phyloP scores from a whole-genome alignment of 2,329 filamentous ascomycete genomes.

The Apiospora pterosperma region DNA sequence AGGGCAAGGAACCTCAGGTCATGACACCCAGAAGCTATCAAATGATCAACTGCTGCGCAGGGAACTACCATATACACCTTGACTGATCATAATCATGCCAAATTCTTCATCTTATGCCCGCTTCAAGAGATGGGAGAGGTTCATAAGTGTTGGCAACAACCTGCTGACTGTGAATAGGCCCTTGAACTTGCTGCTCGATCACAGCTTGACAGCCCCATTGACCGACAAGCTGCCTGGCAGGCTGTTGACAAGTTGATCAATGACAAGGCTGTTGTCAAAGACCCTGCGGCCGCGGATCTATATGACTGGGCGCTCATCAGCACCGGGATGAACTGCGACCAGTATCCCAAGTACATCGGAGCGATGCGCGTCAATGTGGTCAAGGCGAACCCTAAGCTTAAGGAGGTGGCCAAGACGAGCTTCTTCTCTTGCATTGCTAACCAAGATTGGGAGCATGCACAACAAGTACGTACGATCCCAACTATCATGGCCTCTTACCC shows the following conservation, averaged over 20 bases:
- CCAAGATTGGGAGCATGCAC: constrained; percentile 54
- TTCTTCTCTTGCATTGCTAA: constrained; percentile 51
- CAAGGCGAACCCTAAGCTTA: constrained; percentile 50
- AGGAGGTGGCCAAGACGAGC: constrained; percentile 37
- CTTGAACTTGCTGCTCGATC: constrained; percentile 45
- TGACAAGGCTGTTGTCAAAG: constrained; percentile 43
- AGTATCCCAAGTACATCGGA: constrained; percentile 47
- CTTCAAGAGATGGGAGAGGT: not conserved
- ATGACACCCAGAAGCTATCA: not conserved
- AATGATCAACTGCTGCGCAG: not conserved
- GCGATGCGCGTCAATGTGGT: constrained; percentile 46
- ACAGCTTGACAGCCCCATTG: constrained; percentile 45
- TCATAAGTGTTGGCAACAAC: not conserved
- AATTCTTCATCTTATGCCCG: not conserved
- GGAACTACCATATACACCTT: not conserved
- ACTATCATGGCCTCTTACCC: not conserved
- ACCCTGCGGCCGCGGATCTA: constrained; percentile 49
- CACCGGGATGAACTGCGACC: constrained; percentile 32
- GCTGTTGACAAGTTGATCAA: constrained; percentile 44
- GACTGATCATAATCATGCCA: not conserved
- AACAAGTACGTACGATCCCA: constrained; percentile 43
- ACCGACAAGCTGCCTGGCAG: constrained; percentile 41
- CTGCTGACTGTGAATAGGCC: constrained; percentile 27
- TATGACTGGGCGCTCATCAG: constrained; percentile 47
- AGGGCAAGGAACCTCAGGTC: not conserved